Conservation (phyloP, 2,329 filamentous ascomycete species). For the Mycosphaerella sp. region DNA sequence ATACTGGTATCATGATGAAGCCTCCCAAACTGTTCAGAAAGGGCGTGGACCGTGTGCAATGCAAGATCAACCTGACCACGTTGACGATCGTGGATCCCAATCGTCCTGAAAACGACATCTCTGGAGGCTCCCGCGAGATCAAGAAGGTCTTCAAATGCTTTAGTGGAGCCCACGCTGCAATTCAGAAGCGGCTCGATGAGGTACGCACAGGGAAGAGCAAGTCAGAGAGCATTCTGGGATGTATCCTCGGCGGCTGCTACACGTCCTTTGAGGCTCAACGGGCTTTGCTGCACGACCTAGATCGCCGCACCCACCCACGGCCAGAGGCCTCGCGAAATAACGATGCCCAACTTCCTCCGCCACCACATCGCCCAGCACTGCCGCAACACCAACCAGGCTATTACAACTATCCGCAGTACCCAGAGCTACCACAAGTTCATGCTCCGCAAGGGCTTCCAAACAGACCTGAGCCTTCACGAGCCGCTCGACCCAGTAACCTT, state of each 20-base stretch:
- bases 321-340: neutral
- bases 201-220: conserved; percentile 36
- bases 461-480: neutral
- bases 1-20: conserved; percentile 67
- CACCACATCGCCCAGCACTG: neutral
- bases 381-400: neutral
- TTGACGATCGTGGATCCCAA: conserved; percentile 92
- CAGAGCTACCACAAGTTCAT: neutral
- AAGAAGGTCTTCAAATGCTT: conserved; percentile 64
- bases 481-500: neutral
- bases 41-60: conserved; percentile 46
- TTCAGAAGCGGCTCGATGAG: conserved; percentile 41
- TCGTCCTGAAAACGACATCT: conserved; percentile 76
- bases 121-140: conserved; percentile 73
- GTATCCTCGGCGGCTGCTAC: conserved; percentile 74
- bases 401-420: conserved; percentile 2
- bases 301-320: neutral
- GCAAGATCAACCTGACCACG: conserved; percentile 54
- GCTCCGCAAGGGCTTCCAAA: neutral
- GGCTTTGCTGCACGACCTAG: conserved; percentile 2
- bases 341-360: neutral
- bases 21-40: conserved; percentile 72
- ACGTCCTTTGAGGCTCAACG: conserved; percentile 50
- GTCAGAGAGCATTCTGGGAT: conserved; percentile 57
- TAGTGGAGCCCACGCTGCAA: conserved; percentile 52